phyloP scores from a whole-genome alignment of 116 monocot species.

The Thalassia testudinum region DNA sequence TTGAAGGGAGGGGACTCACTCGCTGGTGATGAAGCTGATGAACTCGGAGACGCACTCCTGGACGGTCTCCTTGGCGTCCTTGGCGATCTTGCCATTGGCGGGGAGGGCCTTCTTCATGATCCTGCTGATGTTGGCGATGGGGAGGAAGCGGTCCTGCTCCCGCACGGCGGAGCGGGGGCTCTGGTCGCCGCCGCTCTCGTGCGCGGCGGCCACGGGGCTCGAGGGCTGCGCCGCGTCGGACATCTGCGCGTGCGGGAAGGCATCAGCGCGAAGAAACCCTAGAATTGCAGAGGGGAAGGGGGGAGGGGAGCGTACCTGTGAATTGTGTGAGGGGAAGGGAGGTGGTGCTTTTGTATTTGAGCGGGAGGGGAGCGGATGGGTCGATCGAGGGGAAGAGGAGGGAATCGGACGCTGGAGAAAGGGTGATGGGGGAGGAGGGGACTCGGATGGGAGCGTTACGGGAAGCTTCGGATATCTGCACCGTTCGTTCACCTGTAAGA shows the following conservation, averaged over 20 bases:
- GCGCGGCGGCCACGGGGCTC: background rate
- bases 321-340: background rate
- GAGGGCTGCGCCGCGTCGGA: background rate
- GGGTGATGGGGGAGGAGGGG: background rate
- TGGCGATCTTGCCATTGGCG: conserved; percentile 66
- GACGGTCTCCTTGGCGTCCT: conserved; percentile 64
- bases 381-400: background rate
- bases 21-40: conserved; percentile 72
- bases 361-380: background rate
- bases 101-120: conserved; percentile 78
- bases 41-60: conserved; percentile 78
- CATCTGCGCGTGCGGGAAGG: background rate
- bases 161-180: conserved; percentile 18
- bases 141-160: conserved; percentile 54
- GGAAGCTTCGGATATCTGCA: background rate
- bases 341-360: background rate
- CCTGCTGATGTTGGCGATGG: conserved; percentile 54
- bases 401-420: conserved; percentile 1
- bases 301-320: background rate
- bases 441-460: background rate
- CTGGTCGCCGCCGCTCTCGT: conserved; percentile 2
- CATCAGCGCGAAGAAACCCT: background rate
- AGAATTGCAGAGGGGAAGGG: background rate
- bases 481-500: background rate
- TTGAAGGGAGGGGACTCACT: conserved; percentile 9